A percentile compares a stretch with the other conserved stretches of the same genome.
These are phyloP conservation scores for Collybia sp. DNA, from an alignment of 768 basidiomycete genomes.

Conservation along the genomic window DNA sequence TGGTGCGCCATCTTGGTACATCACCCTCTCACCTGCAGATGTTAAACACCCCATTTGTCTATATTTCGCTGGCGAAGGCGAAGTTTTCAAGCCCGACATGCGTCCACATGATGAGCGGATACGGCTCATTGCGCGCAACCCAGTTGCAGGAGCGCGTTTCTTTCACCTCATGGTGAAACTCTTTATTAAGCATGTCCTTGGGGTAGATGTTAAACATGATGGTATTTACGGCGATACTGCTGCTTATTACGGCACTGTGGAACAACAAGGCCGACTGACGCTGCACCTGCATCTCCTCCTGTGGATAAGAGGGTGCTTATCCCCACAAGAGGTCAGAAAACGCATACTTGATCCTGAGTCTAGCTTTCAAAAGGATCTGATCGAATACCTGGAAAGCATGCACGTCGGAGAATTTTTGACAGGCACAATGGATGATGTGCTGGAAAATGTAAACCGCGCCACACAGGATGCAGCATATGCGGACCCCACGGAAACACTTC, in stretches of 20 bases:
- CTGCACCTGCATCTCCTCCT: slow-evolving; percentile 33
- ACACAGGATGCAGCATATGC: slow-evolving; percentile 1
- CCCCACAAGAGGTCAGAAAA: slow-evolving; percentile 26
- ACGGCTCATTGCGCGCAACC: slow-evolving; percentile 15
- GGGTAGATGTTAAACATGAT: slow-evolving; percentile 5
- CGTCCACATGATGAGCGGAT: slow-evolving; percentile 8
- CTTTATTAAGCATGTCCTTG: slow-evolving; percentile 21
- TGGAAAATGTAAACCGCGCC: slow-evolving; percentile 1
- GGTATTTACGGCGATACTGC: slow-evolving; percentile 22
- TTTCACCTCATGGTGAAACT: slow-evolving; percentile 25
- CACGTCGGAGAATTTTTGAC: slow-evolving; percentile 22
- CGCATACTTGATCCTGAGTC: slow-evolving; percentile 15
- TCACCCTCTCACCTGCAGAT: slow-evolving; percentile 27
- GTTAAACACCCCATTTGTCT: slow-evolving; percentile 18
- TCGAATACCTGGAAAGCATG: slow-evolving; percentile 13
- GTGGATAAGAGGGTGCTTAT: slow-evolving; percentile 22
- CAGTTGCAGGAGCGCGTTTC: slow-evolving; percentile 24
- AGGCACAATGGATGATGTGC: slow-evolving; percentile 14
- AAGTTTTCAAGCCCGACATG: slow-evolving; percentile 10
- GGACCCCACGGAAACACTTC: slow-evolving; percentile 1
- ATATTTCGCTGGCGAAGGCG: slow-evolving; percentile 14
- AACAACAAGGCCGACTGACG: slow-evolving; percentile 30
- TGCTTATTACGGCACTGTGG: slow-evolving; percentile 27
- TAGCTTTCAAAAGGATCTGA: slow-evolving; percentile 17
- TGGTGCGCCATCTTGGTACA: slow-evolving; percentile 22